These are phyloP conservation scores for Penium margaritaceum DNA, from an alignment of 139 green algal species.

Conservation along the genomic window DNA sequence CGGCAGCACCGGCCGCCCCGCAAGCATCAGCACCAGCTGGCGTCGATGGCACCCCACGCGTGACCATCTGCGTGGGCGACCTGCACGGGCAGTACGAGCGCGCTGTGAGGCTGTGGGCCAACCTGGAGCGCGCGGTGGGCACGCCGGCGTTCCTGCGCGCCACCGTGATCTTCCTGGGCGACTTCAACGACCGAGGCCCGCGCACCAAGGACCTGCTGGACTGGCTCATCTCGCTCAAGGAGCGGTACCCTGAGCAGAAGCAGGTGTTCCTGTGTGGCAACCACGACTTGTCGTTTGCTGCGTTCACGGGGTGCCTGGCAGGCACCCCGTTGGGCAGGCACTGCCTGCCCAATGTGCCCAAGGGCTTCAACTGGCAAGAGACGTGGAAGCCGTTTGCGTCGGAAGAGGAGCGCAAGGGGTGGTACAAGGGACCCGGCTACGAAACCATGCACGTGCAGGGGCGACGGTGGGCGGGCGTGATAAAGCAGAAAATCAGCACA, in stretches of 20 bases:
- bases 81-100: conserved; percentile 33
- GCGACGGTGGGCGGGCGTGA: conserved; percentile 35
- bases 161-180: conserved; percentile 44
- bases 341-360: too few species aligned
- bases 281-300: conserved; percentile 43
- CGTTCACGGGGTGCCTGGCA: conserved; percentile 19
- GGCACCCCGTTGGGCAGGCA: too few species aligned
- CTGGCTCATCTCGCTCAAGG: conserved; percentile 16
- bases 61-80: conserved; percentile 42
- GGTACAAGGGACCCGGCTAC: conserved; percentile 23
- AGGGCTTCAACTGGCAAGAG: conserved; percentile 3
- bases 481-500: conserved; percentile 11
- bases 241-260: conserved; percentile 29
- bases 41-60: too few species aligned
- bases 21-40: too few species aligned
- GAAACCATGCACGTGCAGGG: conserved; percentile 27
- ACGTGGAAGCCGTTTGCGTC: conserved; percentile 17
- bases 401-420: conserved; percentile 30
- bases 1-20: too few species aligned
- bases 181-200: conserved; percentile 43
- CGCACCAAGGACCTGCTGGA: conserved; percentile 24
- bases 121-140: conserved; percentile 10
- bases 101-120: conserved; percentile 24
- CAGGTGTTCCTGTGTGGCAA: conserved; percentile 44
- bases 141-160: background rate